phyloP scores from a whole-genome alignment of 176 grass and related monocot genomes.

The Triticum dicoccoides region DNA sequence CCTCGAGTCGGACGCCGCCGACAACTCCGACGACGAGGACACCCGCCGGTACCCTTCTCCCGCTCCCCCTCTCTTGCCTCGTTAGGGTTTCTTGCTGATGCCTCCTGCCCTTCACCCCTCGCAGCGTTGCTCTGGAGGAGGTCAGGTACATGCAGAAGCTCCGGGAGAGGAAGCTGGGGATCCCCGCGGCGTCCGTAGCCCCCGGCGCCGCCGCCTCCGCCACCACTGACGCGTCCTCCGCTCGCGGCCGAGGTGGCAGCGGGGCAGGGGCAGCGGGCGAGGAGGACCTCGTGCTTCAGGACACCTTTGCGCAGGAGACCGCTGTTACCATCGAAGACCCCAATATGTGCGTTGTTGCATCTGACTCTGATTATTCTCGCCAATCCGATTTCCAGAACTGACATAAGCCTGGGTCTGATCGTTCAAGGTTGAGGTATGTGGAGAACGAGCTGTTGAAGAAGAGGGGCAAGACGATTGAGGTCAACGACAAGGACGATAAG shows the following conservation, averaged over 20 bases:
- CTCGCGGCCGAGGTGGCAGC: neutral
- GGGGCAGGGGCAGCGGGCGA: conserved; percentile 20
- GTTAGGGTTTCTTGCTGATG: neutral
- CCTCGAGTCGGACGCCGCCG: conserved; percentile 41
- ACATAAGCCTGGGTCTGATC: neutral
- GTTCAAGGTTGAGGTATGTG: conserved; percentile 88
- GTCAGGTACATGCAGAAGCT: conserved; percentile 66
- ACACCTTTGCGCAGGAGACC: conserved; percentile 99
- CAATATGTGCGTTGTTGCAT: conserved; percentile 58
- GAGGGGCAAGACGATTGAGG: conserved; percentile 75
- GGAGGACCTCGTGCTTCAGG: conserved; percentile 87
- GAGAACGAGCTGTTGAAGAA: conserved; percentile 80
- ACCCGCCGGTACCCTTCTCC: conserved; percentile 32
- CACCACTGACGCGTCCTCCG: conserved; percentile 8
- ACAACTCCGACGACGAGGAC: conserved; percentile 61
- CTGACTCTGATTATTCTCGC: neutral
- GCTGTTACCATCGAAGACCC: conserved; percentile 91
- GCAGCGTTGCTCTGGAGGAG: conserved; percentile 69
- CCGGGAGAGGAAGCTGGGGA: conserved; percentile 57
- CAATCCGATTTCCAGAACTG: neutral
- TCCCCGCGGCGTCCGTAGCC: conserved; percentile 32
- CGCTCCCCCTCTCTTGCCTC: neutral
- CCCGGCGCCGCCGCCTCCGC: neutral
- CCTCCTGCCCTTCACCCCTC: neutral
- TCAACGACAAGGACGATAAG: conserved; percentile 62